phyloP scores from a whole-genome alignment of 192 early-diverging fungal genomes.

The Gaertneriomyces sp. region DNA sequence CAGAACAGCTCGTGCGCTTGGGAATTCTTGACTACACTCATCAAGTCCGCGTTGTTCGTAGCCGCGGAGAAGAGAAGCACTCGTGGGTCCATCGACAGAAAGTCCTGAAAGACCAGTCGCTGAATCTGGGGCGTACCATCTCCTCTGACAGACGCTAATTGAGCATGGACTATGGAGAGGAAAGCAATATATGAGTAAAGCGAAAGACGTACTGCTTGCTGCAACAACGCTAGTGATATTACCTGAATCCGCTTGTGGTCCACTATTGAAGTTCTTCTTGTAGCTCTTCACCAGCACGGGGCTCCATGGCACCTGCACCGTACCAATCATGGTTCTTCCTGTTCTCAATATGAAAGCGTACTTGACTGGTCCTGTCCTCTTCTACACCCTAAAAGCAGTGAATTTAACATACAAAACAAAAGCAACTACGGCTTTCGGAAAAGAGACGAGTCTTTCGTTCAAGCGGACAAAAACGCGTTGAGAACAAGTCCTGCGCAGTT shows the following conservation, averaged over 20 bases:
- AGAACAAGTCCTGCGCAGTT: no score
- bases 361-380: no score
- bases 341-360: no score
- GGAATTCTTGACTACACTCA: constrained; percentile 64
- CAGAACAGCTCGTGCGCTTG: constrained; percentile 64
- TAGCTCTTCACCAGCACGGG: constrained; percentile 12
- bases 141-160: constrained; percentile 30
- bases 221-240: not conserved
- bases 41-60: constrained; percentile 65
- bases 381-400: no score
- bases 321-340: no score
- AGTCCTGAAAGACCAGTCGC: constrained; percentile 62
- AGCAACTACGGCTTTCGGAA: no score
- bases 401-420: no score
- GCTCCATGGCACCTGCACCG: constrained; percentile 4
- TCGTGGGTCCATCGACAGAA: constrained; percentile 58
- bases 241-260: constrained; percentile 6
- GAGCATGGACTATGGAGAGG: constrained; percentile 24
- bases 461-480: no score
- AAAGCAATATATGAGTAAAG: no score
- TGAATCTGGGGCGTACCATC: constrained; percentile 44
- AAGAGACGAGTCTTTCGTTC: no score
- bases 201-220: not conserved
- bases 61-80: constrained; percentile 63
- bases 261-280: constrained; percentile 26